Evolutionary conservation across 2,329 filamentous ascomycete species (phyloP), one percentile per base, ranked within the genome.

Genomic region (Ophiosphaerella narmari): DNA sequence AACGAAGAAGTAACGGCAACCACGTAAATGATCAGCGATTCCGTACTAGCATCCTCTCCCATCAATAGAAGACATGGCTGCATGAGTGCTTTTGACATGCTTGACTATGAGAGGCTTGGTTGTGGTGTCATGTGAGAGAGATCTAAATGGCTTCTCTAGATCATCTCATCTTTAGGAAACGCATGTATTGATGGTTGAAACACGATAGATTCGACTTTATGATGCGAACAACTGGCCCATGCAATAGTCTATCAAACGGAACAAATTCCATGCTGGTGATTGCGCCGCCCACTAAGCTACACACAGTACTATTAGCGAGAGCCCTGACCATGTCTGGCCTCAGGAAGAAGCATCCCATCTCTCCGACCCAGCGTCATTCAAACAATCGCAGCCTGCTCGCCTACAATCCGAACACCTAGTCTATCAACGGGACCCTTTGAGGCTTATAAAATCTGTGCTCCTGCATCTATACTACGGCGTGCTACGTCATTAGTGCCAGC

Each of bases 321-420:
- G 56, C 59, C 57, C 48, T 43, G 52, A 50, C 54, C 57, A 52
- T 52, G 49, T 48, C 50, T 36, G 57, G 51, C 50, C 52, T 54
- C 54, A 57, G 60, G 55, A 60, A 60, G 54, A 61, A 48, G 55
- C 54, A 51, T 48, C 57, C 46, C 59, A 52, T 53, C 52, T 54
- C 53, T 62, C 52, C 59, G 55, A 55, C 55, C 34, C 48, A 68
- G 71, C 68, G 67, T 72, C 67, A 71, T 72, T 60, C 58, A 63
- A 60, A 65, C 53, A 65, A 52, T 52, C 54, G 58, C 59, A 61
- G 62, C 64, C 62, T 62, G 50, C 54, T 54, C 49, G 41, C 43
- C 39, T 46, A 39, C 54, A 49, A 54, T 45, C 53, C 46, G 46
- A 57, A 45, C 49, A 38, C 45, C 43, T 48, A 35, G 43, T 26